A percentile compares a stretch with the other conserved stretches of the same genome.
Evolutionary conservation across 1,139 yeast genomes (phyloP).

Genomic region (Debaryomycetaceae sp.): DNA sequence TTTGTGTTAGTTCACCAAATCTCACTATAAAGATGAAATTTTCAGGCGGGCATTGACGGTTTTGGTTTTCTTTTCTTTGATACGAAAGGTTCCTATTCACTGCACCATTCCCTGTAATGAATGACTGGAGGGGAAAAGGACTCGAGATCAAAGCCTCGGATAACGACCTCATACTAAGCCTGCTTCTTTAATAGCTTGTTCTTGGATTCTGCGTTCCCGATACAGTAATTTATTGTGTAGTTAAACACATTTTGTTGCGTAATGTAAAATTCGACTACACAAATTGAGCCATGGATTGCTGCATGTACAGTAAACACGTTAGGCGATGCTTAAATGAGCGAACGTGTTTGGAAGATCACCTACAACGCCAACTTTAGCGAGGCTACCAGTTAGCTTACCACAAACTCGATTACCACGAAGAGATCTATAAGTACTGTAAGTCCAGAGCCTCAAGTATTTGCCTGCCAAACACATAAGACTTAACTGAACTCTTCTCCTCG

Average conservation of each 20-base stretch:
- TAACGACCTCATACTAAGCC: slow-evolving; percentile 37
- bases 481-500: too few species aligned
- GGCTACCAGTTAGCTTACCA: too few species aligned
- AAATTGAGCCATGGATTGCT: too few species aligned
- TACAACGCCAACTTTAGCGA: too few species aligned
- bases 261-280: too few species aligned
- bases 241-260: not conserved
- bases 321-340: too few species aligned
- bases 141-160: slow-evolving; percentile 30
- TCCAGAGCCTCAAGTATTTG: too few species aligned
- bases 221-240: slow-evolving; percentile 13
- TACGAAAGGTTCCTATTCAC: slow-evolving; percentile 61
- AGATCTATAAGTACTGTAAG: too few species aligned
- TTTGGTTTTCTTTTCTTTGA: slow-evolving; percentile 27
- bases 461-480: too few species aligned
- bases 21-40: slow-evolving; percentile 1
- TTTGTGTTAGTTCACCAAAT: slow-evolving; percentile 4
- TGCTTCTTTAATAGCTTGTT: slow-evolving; percentile 20
- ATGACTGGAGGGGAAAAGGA: slow-evolving; percentile 49
- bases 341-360: too few species aligned
- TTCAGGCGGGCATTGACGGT: not conserved
- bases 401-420: too few species aligned
- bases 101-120: slow-evolving; percentile 47
- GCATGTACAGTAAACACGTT: too few species aligned
- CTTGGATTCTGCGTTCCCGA: slow-evolving; percentile 39